Percentiles rank a stretch among this genome's conserved stretches.
These are phyloP conservation scores for Lophium mytilinum DNA, from an alignment of 495 filamentous ascomycete species.

Conservation along the genomic window DNA sequence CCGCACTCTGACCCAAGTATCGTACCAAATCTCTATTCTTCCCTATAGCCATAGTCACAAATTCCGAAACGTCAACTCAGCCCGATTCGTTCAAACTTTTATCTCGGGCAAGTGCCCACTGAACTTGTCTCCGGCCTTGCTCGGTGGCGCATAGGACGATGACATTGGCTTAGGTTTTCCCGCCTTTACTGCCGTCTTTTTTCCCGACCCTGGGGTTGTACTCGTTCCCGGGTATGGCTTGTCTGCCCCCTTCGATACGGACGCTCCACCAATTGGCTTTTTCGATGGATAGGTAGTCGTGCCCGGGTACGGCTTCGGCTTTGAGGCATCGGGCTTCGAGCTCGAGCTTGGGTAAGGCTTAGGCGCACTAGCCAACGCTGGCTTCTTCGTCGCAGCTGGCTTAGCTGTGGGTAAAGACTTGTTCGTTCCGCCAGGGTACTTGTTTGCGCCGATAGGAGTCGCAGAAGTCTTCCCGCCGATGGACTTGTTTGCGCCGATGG, in stretches of 20 bases:
- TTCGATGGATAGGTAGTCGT: background rate
- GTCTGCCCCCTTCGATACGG: background rate
- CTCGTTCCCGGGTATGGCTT: conserved; percentile 1
- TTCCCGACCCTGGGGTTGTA: background rate
- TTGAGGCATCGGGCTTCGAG: background rate
- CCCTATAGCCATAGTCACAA: too few species aligned
- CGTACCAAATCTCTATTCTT: too few species aligned
- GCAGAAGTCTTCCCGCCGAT: background rate
- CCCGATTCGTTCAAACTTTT: too few species aligned
- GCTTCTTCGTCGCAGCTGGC: background rate
- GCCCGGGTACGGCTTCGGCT: conserved; percentile 1
- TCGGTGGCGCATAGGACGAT: background rate
- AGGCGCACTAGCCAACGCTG: background rate
- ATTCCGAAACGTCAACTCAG: too few species aligned
- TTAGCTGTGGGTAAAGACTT: too few species aligned
- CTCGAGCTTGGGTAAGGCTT: background rate
- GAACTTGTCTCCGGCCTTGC: background rate
- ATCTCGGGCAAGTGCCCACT: too few species aligned
- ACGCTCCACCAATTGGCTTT: background rate
- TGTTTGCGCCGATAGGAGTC: too few species aligned
- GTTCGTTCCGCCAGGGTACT: too few species aligned
- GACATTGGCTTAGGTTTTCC: background rate
- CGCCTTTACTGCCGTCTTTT: background rate
- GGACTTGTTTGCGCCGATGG: too few species aligned
- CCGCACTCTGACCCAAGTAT: too few species aligned